Evolutionary conservation across 768 basidiomycete species (phyloP).

Genomic region (Pleurotus ostreatus): DNA sequence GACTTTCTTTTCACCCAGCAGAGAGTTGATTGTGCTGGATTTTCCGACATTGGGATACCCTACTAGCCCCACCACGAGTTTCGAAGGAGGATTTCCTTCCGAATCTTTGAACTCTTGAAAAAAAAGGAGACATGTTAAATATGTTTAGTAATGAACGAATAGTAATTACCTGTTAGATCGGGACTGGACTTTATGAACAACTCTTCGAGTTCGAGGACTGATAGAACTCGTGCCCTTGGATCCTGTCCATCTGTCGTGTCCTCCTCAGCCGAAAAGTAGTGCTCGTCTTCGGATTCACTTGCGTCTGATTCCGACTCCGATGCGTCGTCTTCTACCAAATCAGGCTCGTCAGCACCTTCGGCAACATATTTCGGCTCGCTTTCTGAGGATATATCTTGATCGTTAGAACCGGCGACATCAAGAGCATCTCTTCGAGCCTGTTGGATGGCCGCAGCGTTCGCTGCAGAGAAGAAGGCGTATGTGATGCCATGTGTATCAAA

Average conservation of each 20-base stretch:
- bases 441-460: constrained; percentile 82
- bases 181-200: constrained; percentile 74
- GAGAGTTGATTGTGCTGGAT: constrained; percentile 95
- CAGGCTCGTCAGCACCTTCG: constrained; percentile 21
- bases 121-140: constrained; percentile 4
- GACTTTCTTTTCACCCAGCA: constrained; percentile 95
- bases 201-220: constrained; percentile 84
- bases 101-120: constrained; percentile 55
- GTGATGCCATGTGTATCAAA: constrained; percentile 71
- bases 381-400: constrained; percentile 7
- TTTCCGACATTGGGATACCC: constrained; percentile 99
- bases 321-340: constrained; percentile 19
- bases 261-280: constrained; percentile 51
- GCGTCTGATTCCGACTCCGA: constrained; percentile 21
- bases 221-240: constrained; percentile 70
- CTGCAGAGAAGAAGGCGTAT: constrained; percentile 93
- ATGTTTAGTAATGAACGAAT: neutral
- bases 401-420: constrained; percentile 19
- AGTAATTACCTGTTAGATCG: constrained; percentile 52
- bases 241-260: constrained; percentile 50
- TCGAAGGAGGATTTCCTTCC: constrained; percentile 53
- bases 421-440: constrained; percentile 57
- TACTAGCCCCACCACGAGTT: constrained; percentile 83
- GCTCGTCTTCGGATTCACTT: constrained; percentile 26
- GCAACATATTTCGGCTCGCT: constrained; percentile 19